Percentiles rank a stretch among this genome's conserved stretches.
Evolutionary conservation across 768 basidiomycete genomes (phyloP).

Genomic region (Pisolithus tinctorius): DNA sequence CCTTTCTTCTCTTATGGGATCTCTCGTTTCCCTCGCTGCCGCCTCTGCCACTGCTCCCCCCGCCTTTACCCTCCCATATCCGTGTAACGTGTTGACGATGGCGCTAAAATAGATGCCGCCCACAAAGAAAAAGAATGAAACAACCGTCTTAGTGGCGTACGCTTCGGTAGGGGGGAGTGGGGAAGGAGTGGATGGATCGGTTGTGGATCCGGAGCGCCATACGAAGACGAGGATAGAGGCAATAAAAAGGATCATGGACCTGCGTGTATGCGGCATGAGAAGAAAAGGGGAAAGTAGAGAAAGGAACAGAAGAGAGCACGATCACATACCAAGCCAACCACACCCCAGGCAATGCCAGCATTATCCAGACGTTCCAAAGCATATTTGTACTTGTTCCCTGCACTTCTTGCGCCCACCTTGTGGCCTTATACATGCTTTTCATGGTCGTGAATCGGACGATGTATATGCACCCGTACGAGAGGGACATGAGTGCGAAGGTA

Average conservation of each 20-base stretch:
- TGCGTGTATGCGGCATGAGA: constrained; percentile 11
- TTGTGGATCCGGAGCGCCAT: constrained; percentile 52
- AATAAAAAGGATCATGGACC: constrained; percentile 65
- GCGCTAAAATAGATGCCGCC: constrained; percentile 57
- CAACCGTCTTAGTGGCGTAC: constrained; percentile 45
- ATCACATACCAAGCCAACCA: constrained; percentile 60
- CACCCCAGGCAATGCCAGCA: constrained; percentile 53
- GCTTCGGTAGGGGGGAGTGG: constrained; percentile 34
- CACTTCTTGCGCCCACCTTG: constrained; percentile 71
- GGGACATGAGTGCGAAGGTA: constrained; percentile 62
- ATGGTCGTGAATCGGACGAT: constrained; percentile 67
- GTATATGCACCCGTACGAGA: constrained; percentile 68
- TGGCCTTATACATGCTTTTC: constrained; percentile 65
- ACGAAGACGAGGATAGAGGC: constrained; percentile 57
- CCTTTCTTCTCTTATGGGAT: too few relatives aligned
- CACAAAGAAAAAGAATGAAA: constrained; percentile 48
- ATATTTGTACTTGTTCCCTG: constrained; percentile 40
- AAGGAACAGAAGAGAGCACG: background rate
- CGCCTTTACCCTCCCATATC: constrained; percentile 37
- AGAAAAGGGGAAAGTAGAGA: background rate
- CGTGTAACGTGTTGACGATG: constrained; percentile 55
- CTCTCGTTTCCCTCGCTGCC: too few relatives aligned
- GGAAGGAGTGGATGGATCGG: constrained; percentile 29
- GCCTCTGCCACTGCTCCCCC: background rate
- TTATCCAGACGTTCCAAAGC: constrained; percentile 64